Evolutionary conservation across 768 basidiomycete species (phyloP).

Genomic region (Zangia roseola): DNA sequence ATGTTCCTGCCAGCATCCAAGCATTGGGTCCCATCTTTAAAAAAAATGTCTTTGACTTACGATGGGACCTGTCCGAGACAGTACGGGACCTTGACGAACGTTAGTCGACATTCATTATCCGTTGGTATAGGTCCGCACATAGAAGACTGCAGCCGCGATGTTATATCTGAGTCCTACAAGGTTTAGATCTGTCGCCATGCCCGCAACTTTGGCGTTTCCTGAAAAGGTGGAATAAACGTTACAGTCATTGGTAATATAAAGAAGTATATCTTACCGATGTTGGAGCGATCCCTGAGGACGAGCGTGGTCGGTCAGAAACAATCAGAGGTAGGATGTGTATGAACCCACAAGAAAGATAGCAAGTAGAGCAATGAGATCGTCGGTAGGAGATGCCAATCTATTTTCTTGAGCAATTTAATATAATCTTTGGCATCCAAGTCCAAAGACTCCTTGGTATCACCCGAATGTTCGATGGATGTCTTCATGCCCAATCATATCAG

Average conservation of each 20-base stretch:
- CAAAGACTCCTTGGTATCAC: neutral
- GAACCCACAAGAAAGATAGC: no score
- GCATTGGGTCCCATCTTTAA: no score
- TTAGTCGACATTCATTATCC: neutral
- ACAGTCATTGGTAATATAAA: no score
- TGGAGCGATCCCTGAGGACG: no score
- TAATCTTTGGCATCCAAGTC: neutral
- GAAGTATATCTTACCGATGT: no score
- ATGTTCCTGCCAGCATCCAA: constrained; percentile 22
- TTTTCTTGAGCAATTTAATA: neutral
- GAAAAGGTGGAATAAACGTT: no score
- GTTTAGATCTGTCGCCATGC: constrained; percentile 36
- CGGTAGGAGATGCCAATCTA: no score
- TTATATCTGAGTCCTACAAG: constrained; percentile 31
- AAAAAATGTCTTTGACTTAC: no score
- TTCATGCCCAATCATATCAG: neutral
- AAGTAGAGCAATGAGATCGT: no score
- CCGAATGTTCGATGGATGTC: neutral
- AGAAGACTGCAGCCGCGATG: constrained; percentile 34
- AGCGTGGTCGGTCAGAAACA: no score
- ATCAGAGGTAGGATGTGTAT: no score
- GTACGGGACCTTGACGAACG: constrained; percentile 27
- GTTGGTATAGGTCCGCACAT: constrained; percentile 11
- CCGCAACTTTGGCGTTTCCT: constrained; percentile 35
- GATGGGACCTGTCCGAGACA: constrained; percentile 31